Evolutionary conservation across 2,329 filamentous ascomycete genomes (phyloP).

Genomic region (Penicillium rolfsii): DNA sequence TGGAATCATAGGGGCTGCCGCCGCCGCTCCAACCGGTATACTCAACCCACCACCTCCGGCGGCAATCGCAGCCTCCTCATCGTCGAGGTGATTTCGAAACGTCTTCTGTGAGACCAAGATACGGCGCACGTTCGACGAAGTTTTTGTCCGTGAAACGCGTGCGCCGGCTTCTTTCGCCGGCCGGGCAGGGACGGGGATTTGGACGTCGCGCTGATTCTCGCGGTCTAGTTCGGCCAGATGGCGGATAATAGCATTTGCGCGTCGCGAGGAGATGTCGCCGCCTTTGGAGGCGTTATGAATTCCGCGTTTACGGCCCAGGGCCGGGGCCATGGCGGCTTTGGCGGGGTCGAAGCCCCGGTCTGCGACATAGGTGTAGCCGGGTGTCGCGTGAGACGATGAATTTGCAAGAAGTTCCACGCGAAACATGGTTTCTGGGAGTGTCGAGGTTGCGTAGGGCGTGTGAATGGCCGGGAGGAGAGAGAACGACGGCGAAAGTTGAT

Average conservation of each 20-base stretch:
- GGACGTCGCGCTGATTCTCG: conserved; percentile 73
- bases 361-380: conserved; percentile 91
- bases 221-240: conserved; percentile 81
- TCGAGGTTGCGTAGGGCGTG: neutral
- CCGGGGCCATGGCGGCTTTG: conserved; percentile 57
- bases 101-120: conserved; percentile 55
- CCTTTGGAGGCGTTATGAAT: conserved; percentile 60
- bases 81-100: conserved; percentile 55
- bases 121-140: conserved; percentile 51
- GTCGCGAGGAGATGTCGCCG: conserved; percentile 75
- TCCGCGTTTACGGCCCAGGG: conserved; percentile 68
- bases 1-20: conserved; percentile 17
- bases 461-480: neutral
- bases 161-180: conserved; percentile 46
- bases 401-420: conserved; percentile 83
- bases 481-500: conserved; percentile 14
- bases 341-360: conserved; percentile 67
- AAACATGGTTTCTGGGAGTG: conserved; percentile 52
- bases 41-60: conserved; percentile 15
- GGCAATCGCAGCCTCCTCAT: conserved; percentile 51
- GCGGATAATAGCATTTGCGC: conserved; percentile 78
- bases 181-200: conserved; percentile 69
- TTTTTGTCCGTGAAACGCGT: conserved; percentile 45
- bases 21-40: conserved; percentile 8
- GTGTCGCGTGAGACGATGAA: conserved; percentile 68